Base-by-base conservation (phyloP, 257 asterid species). In the Catharanthus roseus region DNA sequence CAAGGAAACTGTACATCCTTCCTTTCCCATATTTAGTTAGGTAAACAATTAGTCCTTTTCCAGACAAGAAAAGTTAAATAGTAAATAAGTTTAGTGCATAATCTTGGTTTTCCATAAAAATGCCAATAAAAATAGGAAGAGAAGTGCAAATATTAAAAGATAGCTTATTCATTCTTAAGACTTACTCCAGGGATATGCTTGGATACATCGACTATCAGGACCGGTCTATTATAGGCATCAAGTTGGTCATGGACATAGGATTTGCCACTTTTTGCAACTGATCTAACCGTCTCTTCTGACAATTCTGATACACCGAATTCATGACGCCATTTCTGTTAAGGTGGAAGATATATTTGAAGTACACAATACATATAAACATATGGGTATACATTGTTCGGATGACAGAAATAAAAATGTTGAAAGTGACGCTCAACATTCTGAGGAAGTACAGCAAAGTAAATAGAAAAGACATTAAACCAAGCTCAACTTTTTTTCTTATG, bases 121-220 rank as follows among this genome's bases (percentile, higher is more conserved):
- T 3, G 42, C 49, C 18, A 70, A 55, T 7, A 3, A 44, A 45
- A 0, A 44, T 23, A 11, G 50, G 28, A 39, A 54, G 53, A 75
- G 34, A 34, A 58, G 51, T 58, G 19, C 36, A 58, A 67, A 18
- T 49, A 26, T 45, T 16, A 49, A 49, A 19, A 24, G 28, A 49
- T 13, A 63, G 33, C 70, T 44, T 63, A 61, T 36, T 28, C 58
- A n/a, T 45, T 13, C 9, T 3, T 18, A 64, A 47, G 44, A 79
- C 85, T 70, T 84, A 90, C 98, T 86, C 86, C 90, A 1, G 95
- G 93, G 61, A 90, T 74, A 87, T 93, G 98, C 85, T 90, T 93
- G 70, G 96, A 81, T 53, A 78, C 88, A 11, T 83, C 86, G 70
- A 93, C 97, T 68, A 90, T 77, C 54, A 89, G 74, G 68, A 87